Evolutionary conservation across 2,329 filamentous ascomycete genomes (phyloP).

Genomic region (Onygenales sp.): DNA sequence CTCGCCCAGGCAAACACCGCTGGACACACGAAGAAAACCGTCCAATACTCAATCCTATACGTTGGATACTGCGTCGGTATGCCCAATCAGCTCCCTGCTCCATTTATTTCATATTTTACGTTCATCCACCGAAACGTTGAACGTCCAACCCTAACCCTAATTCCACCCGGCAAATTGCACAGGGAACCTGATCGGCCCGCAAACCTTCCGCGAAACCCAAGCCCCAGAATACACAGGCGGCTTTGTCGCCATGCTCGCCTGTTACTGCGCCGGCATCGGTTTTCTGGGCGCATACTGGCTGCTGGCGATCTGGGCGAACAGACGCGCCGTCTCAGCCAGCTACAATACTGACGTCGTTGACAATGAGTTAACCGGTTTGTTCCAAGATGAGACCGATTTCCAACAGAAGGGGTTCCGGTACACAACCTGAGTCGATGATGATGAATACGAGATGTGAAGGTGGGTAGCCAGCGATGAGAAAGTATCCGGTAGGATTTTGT

Average conservation of each 20-base stretch:
- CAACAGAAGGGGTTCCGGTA: slow-evolving; percentile 17
- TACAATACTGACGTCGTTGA: slow-evolving; percentile 1
- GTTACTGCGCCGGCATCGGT: slow-evolving; percentile 25
- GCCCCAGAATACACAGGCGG: slow-evolving; percentile 31
- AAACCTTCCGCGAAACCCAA: slow-evolving; percentile 31
- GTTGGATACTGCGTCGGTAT: slow-evolving; percentile 31
- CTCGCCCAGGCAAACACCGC: slow-evolving; percentile 22
- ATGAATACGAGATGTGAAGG: not conserved
- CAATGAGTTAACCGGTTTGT: slow-evolving; percentile 8
- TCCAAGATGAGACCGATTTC: slow-evolving; percentile 19
- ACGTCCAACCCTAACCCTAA: not conserved
- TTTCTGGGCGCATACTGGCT: slow-evolving; percentile 24
- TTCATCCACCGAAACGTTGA: not conserved
- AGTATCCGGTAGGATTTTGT: too few relatives aligned
- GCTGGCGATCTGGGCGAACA: slow-evolving; percentile 14
- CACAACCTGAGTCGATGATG: slow-evolving; percentile 12
- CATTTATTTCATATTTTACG: not conserved
- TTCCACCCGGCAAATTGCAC: not conserved
- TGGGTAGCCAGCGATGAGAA: too few relatives aligned
- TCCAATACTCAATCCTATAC: slow-evolving; percentile 29
- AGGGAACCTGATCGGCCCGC: slow-evolving; percentile 34
- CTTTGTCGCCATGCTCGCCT: slow-evolving; percentile 27
- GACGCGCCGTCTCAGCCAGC: slow-evolving; percentile 1
- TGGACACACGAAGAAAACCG: slow-evolving; percentile 33
- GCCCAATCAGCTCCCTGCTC: not conserved